Evolutionary conservation across 306 rosid species (phyloP).

Genomic region (Castanea mollissima): DNA sequence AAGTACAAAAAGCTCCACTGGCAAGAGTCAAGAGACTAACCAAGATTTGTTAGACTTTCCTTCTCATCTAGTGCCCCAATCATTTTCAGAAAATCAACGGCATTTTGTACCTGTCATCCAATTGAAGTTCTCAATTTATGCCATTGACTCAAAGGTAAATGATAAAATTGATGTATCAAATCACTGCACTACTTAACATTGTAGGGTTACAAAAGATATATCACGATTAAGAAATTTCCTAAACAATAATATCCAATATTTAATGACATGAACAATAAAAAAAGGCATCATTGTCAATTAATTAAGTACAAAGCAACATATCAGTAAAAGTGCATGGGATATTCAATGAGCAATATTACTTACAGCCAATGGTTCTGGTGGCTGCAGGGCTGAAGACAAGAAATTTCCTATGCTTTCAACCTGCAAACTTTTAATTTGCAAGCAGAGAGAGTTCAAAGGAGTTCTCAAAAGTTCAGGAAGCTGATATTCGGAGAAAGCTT

Average conservation of each 20-base stretch:
- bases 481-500: constrained; percentile 89
- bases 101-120: constrained; percentile 84
- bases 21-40: constrained; percentile 43
- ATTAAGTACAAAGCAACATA: not conserved
- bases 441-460: constrained; percentile 93
- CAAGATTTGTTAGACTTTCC: constrained; percentile 81
- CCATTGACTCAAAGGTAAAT: not conserved
- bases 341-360: constrained; percentile 27
- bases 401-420: constrained; percentile 88
- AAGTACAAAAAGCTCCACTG: constrained; percentile 8
- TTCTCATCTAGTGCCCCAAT: constrained; percentile 90
- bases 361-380: constrained; percentile 80
- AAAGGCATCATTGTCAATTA: not conserved
- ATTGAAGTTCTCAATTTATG: constrained; percentile 20
- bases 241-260: not conserved
- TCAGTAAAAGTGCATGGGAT: not conserved
- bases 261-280: not conserved
- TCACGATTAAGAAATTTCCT: not conserved
- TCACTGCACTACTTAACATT: not conserved
- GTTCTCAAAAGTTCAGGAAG: constrained; percentile 97
- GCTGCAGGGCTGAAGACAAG: constrained; percentile 93
- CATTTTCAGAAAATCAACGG: constrained; percentile 83
- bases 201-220: not conserved
- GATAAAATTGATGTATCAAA: not conserved
- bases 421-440: constrained; percentile 98